A percentile compares a stretch with the other conserved stretches of the same genome.
Evolutionary conservation across 2,329 filamentous ascomycete genomes (phyloP).

Genomic region (Scedosporium dehoogii): DNA sequence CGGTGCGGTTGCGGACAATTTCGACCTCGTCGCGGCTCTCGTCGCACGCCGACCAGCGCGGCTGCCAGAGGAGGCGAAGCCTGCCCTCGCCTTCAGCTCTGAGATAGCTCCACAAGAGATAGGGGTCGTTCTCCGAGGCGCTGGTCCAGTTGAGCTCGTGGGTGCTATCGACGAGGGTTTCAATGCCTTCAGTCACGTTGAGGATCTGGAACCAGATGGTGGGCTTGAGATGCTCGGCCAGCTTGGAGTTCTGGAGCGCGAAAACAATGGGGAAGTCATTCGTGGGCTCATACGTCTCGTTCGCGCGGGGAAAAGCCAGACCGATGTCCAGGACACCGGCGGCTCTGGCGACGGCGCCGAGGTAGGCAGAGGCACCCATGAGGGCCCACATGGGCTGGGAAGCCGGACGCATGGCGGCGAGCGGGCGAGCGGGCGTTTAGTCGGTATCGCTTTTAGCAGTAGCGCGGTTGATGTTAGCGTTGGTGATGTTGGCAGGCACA

Average conservation of each 20-base stretch:
- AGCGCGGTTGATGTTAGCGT: not conserved
- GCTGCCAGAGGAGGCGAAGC: constrained; percentile 5
- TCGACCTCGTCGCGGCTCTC: constrained; percentile 7
- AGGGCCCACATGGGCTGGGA: constrained; percentile 6
- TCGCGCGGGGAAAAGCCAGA: constrained; percentile 20
- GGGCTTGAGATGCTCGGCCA: constrained; percentile 11
- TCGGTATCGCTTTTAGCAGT: not conserved
- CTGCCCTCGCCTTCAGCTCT: constrained; percentile 8
- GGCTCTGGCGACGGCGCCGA: constrained; percentile 8
- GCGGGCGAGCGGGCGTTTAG: not conserved
- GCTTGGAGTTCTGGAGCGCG: constrained; percentile 16
- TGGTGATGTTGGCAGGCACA: too few species aligned
- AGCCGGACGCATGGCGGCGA: constrained; percentile 3
- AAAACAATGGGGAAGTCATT: constrained; percentile 19
- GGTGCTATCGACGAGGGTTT: not conserved
- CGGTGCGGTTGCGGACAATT: constrained; percentile 5
- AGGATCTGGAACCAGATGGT: not conserved
- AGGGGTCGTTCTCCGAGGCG: constrained; percentile 8
- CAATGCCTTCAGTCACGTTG: not conserved
- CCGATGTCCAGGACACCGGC: constrained; percentile 15
- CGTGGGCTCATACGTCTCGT: constrained; percentile 18
- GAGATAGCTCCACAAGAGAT: constrained; percentile 6
- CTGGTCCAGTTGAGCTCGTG: not conserved
- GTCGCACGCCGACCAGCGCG: constrained; percentile 8
- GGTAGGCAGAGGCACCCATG: constrained; percentile 6